A percentile compares a stretch with the other conserved stretches of the same genome.
Conservation (phyloP, 768 basidiomycete genomes). For the Boletus subcaerulescens region DNA sequence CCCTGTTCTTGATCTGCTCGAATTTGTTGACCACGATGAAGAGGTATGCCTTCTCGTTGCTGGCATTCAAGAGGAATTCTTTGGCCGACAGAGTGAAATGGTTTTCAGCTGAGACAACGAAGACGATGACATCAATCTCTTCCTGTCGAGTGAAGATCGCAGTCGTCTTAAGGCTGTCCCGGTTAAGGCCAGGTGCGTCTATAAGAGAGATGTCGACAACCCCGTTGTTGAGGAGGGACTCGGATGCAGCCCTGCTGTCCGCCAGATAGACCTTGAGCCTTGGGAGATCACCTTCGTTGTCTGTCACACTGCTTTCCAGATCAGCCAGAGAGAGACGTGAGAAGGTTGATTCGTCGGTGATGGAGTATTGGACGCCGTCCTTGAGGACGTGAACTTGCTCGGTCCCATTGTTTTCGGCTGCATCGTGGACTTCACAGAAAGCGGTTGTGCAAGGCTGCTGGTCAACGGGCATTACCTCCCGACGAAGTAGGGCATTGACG, state of each 20-base stretch:
- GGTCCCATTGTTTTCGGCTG: constrained; percentile 69
- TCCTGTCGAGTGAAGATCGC: constrained; percentile 93
- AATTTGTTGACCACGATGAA: constrained; percentile 99
- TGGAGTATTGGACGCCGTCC: constrained; percentile 64
- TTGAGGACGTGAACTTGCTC: constrained; percentile 88
- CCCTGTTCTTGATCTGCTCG: constrained; percentile 93
- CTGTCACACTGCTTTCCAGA: constrained; percentile 73
- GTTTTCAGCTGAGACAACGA: constrained; percentile 97
- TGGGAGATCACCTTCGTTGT: constrained; percentile 51
- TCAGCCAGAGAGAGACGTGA: constrained; percentile 61
- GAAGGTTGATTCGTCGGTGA: constrained; percentile 73
- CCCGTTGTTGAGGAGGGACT: constrained; percentile 90
- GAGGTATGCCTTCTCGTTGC: constrained; percentile 95
- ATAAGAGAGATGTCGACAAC: constrained; percentile 97
- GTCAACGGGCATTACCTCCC: constrained; percentile 94
- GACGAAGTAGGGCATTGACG: constrained; percentile 89
- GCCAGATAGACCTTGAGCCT: constrained; percentile 87
- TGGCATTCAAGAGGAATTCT: constrained; percentile 90
- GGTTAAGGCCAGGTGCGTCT: constrained; percentile 96
- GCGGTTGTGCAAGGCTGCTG: constrained; percentile 97
- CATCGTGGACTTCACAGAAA: constrained; percentile 96
- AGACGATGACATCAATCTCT: constrained; percentile 98
- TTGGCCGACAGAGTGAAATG: constrained; percentile 96
- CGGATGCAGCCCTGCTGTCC: constrained; percentile 71
- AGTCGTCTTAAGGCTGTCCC: constrained; percentile 92